These are phyloP conservation scores for Pugionium cornutum DNA, from an alignment of 345 rosid species.

Conservation along the genomic window DNA sequence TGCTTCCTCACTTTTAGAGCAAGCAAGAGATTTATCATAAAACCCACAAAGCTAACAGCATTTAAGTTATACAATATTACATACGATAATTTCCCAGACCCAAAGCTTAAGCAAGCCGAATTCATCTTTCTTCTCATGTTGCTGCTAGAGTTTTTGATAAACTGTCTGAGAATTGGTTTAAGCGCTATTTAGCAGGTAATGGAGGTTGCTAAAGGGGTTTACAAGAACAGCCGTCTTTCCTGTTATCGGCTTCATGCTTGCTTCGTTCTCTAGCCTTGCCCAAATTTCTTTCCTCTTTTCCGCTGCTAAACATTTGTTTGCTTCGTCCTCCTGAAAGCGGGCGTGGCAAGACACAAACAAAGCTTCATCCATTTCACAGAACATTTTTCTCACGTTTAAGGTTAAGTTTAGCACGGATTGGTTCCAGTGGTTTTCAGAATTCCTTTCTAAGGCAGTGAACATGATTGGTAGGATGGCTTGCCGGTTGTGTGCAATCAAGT, in stretches of 20 bases:
- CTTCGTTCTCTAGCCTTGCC: slow-evolving; percentile 63
- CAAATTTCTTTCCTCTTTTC: slow-evolving; percentile 67
- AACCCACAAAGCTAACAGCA: slow-evolving; percentile 35
- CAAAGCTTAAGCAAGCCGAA: slow-evolving; percentile 24
- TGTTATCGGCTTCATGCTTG: slow-evolving; percentile 64
- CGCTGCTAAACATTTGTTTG: slow-evolving; percentile 44
- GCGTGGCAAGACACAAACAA: slow-evolving; percentile 64
- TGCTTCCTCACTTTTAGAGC: slow-evolving; percentile 24
- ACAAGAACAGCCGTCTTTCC: slow-evolving; percentile 69
- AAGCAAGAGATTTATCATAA: slow-evolving; percentile 31
- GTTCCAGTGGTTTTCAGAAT: slow-evolving; percentile 77
- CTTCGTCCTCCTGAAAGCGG: slow-evolving; percentile 61
- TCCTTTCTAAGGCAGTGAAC: slow-evolving; percentile 73
- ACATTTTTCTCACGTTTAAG: slow-evolving; percentile 66
- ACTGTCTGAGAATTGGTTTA: slow-evolving; percentile 3
- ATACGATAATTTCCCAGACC: slow-evolving; percentile 22
- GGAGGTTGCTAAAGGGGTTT: slow-evolving; percentile 53
- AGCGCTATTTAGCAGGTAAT: slow-evolving; percentile 8
- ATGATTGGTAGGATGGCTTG: slow-evolving; percentile 63
- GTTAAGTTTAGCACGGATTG: slow-evolving; percentile 72
- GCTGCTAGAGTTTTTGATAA: neutral
- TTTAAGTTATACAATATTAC: slow-evolving; percentile 39
- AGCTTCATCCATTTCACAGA: slow-evolving; percentile 73
- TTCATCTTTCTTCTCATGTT: slow-evolving; percentile 21
- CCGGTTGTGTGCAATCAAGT: slow-evolving; percentile 69